These are phyloP conservation scores for Exophiala sideris DNA, from an alignment of 2,329 filamentous ascomycete genomes.

Conservation along the genomic window DNA sequence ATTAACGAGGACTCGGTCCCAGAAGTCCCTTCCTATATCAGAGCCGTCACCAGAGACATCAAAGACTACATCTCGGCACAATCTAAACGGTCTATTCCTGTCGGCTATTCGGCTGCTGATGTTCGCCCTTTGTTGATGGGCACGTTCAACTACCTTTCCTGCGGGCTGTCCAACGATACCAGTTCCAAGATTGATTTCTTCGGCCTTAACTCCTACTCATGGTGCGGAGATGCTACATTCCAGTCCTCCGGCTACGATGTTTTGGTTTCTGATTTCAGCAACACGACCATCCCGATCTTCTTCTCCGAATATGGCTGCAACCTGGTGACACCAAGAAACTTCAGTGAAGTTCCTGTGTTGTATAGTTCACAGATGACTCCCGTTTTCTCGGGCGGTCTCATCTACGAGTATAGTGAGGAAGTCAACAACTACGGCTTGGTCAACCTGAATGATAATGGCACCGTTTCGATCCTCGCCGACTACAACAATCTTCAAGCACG, in stretches of 20 bases:
- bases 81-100: conserved; percentile 56
- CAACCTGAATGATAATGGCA: conserved; percentile 56
- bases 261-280: conserved; percentile 57
- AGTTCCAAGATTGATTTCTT: conserved; percentile 61
- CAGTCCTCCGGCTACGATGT: conserved; percentile 53
- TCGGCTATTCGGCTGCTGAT: conserved; percentile 67
- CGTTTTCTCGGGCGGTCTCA: conserved; percentile 56
- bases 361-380: conserved; percentile 59
- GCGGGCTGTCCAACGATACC: conserved; percentile 49
- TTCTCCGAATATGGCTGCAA: conserved; percentile 69
- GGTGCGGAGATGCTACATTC: conserved; percentile 60
- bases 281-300: conserved; percentile 60
- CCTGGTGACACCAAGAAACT: conserved; percentile 53
- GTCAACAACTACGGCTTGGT: conserved; percentile 56
- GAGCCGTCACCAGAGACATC: conserved; percentile 63
- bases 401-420: conserved; percentile 52
- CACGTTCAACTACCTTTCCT: conserved; percentile 61
- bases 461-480: conserved; percentile 59
- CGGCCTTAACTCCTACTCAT: conserved; percentile 66
- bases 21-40: conserved; percentile 56
- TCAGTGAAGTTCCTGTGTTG: conserved; percentile 59
- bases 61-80: conserved; percentile 65
- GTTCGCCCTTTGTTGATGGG: conserved; percentile 59
- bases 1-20: conserved; percentile 60
- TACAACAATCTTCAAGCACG: conserved; percentile 72